A percentile compares a stretch with the other conserved stretches of the same genome.
Conservation (phyloP, 2,329 filamentous ascomycete species). For the Claviceps quebecensis region DNA sequence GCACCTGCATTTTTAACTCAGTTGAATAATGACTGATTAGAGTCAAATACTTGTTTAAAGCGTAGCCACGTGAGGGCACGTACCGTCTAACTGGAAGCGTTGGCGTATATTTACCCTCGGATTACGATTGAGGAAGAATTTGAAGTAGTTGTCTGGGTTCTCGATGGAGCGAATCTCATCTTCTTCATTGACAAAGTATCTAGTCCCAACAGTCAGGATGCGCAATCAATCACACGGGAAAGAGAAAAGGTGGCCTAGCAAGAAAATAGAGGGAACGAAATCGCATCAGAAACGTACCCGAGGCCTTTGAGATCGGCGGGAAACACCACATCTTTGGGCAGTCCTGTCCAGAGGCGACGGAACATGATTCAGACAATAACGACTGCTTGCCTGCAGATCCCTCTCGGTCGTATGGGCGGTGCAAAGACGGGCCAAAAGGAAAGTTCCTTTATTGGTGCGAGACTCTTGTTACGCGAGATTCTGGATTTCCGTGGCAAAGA, state of each 20-base stretch:
- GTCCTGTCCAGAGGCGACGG: slow-evolving; percentile 49
- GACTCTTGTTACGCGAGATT: not conserved
- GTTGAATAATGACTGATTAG: not conserved
- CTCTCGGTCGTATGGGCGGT: not conserved
- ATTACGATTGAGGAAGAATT: slow-evolving; percentile 60
- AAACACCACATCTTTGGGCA: slow-evolving; percentile 59
- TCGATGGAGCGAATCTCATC: slow-evolving; percentile 62
- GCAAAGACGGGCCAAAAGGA: not conserved
- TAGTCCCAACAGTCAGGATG: slow-evolving; percentile 18
- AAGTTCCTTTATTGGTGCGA: no score
- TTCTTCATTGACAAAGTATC: slow-evolving; percentile 64
- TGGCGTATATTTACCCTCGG: slow-evolving; percentile 65
- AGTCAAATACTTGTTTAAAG: no score
- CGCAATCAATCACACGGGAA: not conserved
- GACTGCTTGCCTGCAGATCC: not conserved
- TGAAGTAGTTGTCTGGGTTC: slow-evolving; percentile 55
- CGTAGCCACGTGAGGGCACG: not conserved
- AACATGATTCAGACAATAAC: slow-evolving; percentile 44
- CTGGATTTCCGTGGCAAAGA: not conserved
- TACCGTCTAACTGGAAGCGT: slow-evolving; percentile 60
- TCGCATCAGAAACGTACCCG: slow-evolving; percentile 37
- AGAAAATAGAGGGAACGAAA: not conserved
- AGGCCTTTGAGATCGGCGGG: slow-evolving; percentile 52
- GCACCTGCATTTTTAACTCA: slow-evolving; percentile 33
- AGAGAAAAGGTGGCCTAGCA: not conserved